Evolutionary conservation across 805 yeast species (phyloP), one percentile per base, ranked within the genome.

Genomic region (Blastobotrys parvus): DNA sequence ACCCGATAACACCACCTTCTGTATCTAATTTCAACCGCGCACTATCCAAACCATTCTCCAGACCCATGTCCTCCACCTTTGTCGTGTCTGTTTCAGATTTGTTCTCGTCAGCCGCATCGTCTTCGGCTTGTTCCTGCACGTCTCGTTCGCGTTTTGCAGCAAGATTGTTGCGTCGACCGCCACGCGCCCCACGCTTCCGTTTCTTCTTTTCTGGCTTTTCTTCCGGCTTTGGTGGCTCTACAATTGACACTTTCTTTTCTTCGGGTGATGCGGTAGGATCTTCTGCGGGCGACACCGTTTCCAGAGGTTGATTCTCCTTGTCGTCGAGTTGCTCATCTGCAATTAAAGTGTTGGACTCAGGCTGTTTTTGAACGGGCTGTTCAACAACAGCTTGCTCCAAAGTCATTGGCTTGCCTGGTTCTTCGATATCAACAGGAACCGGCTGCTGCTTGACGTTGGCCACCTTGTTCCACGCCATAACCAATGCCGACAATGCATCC

Each of bases 1-100:
- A 87, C 0, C 98, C 98, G 40, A 92, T 64, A n/a, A 88, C 73
- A 22, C 72, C 76, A 48, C 82, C 82, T 0, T 13, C 7, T 11
- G 29, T 8, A 8, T 8, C 29, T 25, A 8, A 8, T 7, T 8
- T 25, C 29, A 25, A 11, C 25, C 35, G 38, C 19, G 41, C 22
- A 19, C 45, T 35, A 11, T 43, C 25, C 27, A 27, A 30, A n/a
- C 43, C 43, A 39, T 44, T 37, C 19, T 38, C 16, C 3, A 38
- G 40, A 7, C 15, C 15, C 7, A 13, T 20, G 19, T 38, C 18
- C 8, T 31, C 6, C 10, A 10, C 13, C 4, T 39, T 25, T 25
- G 29, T 8, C 11, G 7, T 25, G 13, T 32, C 35, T 4, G 35
- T 4, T 15, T 13, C 35, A 4, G 32, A 16, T 10, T 29, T 29